Base-by-base conservation (phyloP, 192 early-diverging fungal genomes). In the Coemansia sp. region DNA sequence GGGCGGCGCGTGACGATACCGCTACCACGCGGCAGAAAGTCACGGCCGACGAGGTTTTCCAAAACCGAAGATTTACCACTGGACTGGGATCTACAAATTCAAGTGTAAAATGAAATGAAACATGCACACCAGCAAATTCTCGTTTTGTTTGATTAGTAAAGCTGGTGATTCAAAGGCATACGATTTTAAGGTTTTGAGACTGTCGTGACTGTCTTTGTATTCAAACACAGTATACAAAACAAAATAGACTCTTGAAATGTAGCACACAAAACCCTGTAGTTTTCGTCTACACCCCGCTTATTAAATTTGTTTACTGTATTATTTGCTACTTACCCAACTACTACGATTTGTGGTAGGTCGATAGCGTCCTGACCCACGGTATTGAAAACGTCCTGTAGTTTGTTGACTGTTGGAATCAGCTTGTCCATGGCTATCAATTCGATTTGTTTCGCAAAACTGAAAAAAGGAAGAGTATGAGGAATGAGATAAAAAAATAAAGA, bases 31-130 rank as follows among this genome's bases (percentile, higher is more conserved):
- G 98, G 98, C 57, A 99, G 73, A 75, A 99, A 98, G 84, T 99
- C 98, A 31, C 91, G 85, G n/a, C 96, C 95, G 17, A 98, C 96
- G 68, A 99, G 89, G 74, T 94, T 97, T 70, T 99, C 98, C 29
- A 99, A 82, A 16, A 99, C 98, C n/a, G 94, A 96, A 56, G 90
- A 93, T 75, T 99, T 99, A 60, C 98, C 98, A 61, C 88, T 89
- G 20, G 89, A 91, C 72, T 94, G 93, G 10, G 93, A 94, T 33
- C 83, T 84, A 76, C 28, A 59, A 12, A 5, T 29, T 25, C n/a
- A 52, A 52, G n/a, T 52, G 8, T 48, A 67, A 42, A 67, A 32
- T 64, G 58, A 55, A 51, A 38, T 4, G 36, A 38, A 10, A 38
- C 4, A 7, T 4, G 10, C 5, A 34, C 0, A 28, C 48, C 18